phyloP scores from a whole-genome alignment of 768 basidiomycete species.

The Trametes punicea region DNA sequence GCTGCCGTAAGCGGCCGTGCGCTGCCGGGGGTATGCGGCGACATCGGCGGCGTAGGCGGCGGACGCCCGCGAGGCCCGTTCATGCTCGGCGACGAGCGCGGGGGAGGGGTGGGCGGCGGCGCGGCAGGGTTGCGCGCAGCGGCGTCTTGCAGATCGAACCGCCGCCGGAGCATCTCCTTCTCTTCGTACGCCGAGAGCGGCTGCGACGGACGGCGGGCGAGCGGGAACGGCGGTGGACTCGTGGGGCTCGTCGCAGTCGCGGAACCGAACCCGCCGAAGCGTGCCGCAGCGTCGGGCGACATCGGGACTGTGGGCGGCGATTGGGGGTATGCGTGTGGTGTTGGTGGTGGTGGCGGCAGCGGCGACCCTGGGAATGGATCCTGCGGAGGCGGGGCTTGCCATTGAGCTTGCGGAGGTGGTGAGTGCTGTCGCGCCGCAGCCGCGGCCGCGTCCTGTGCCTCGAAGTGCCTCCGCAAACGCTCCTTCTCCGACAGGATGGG shows the following conservation, averaged over 20 bases:
- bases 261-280: background rate
- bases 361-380: slow-evolving; percentile 23
- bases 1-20: slow-evolving; percentile 54
- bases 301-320: background rate
- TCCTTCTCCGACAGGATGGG: slow-evolving; percentile 63
- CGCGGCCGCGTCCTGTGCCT: slow-evolving; percentile 62
- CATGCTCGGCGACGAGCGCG: slow-evolving; percentile 19
- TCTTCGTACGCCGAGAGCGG: slow-evolving; percentile 20
- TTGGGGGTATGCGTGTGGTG: slow-evolving; percentile 14
- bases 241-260: background rate
- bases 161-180: slow-evolving; percentile 32
- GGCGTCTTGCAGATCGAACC: slow-evolving; percentile 31
- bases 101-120: slow-evolving; percentile 25
- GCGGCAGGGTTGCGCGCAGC: slow-evolving; percentile 22
- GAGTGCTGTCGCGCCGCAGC: slow-evolving; percentile 22
- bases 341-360: too few relatives aligned
- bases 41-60: slow-evolving; percentile 29
- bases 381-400: slow-evolving; percentile 17
- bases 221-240: slow-evolving; percentile 11
- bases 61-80: slow-evolving; percentile 28
- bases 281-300: background rate
- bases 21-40: slow-evolving; percentile 30
- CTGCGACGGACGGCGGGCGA: slow-evolving; percentile 4
- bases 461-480: slow-evolving; percentile 57
- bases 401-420: background rate